Evolutionary conservation across 768 basidiomycete species (phyloP).

Genomic region (Psilocybe azurescens): DNA sequence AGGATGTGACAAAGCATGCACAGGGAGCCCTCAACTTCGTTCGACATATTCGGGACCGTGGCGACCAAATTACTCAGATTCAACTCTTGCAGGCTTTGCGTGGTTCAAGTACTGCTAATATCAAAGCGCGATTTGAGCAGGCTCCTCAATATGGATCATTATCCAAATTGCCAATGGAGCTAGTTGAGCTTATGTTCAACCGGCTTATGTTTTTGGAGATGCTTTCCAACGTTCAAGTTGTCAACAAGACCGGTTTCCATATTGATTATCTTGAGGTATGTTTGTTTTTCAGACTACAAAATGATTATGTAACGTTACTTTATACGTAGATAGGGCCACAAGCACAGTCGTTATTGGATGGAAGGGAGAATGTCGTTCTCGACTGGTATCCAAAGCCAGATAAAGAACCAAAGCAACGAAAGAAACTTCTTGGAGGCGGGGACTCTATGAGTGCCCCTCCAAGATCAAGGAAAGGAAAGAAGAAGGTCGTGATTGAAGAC

Average conservation of each 20-base stretch:
- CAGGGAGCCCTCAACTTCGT: slow-evolving; percentile 63
- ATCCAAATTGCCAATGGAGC: slow-evolving; percentile 50
- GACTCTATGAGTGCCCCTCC: slow-evolving; percentile 27
- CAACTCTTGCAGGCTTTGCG: slow-evolving; percentile 68
- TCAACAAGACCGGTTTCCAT: slow-evolving; percentile 51
- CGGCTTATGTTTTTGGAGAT: slow-evolving; percentile 56
- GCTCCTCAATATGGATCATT: slow-evolving; percentile 61
- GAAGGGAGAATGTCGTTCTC: slow-evolving; percentile 30
- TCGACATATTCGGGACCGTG: slow-evolving; percentile 41
- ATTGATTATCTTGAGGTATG: slow-evolving; percentile 58
- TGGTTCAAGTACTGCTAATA: slow-evolving; percentile 58
- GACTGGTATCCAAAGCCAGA: slow-evolving; percentile 37
- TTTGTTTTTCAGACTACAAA: not conserved
- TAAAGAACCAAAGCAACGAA: slow-evolving; percentile 26
- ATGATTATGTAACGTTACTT: not conserved
- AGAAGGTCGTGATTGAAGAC: slow-evolving; percentile 29
- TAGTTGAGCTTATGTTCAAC: slow-evolving; percentile 71
- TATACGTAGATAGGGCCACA: slow-evolving; percentile 38
- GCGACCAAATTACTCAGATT: slow-evolving; percentile 60
- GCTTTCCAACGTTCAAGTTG: slow-evolving; percentile 51
- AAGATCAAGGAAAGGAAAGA: slow-evolving; percentile 30
- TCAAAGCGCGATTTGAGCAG: slow-evolving; percentile 52
- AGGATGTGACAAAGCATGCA: slow-evolving; percentile 70
- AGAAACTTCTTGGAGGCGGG: slow-evolving; percentile 20
- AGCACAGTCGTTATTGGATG: slow-evolving; percentile 33